phyloP scores from a whole-genome alignment of 768 basidiomycete genomes.

The Psilocybe cubensis region DNA sequence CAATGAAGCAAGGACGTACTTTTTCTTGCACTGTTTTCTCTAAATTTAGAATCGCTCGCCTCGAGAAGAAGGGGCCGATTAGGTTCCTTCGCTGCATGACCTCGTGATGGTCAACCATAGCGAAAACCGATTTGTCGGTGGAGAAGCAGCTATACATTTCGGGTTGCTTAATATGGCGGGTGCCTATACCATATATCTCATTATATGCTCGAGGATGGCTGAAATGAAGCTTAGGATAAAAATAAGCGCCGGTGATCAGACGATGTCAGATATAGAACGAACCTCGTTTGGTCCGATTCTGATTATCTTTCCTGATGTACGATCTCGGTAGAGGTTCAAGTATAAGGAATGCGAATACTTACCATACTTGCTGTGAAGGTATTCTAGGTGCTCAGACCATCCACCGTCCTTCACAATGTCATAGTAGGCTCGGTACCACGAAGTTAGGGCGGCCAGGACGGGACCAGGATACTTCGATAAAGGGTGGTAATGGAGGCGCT shows the following conservation, averaged over 20 bases:
- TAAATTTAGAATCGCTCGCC: conserved; percentile 40
- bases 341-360: not conserved
- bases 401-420: conserved; percentile 41
- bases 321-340: not conserved
- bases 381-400: conserved; percentile 37
- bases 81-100: conserved; percentile 36
- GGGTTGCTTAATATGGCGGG: conserved; percentile 37
- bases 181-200: conserved; percentile 44
- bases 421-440: conserved; percentile 37
- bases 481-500: conserved; percentile 21
- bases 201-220: conserved; percentile 40
- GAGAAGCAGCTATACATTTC: conserved; percentile 41
- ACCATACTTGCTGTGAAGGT: conserved; percentile 43
- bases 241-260: not conserved
- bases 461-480: conserved; percentile 37
- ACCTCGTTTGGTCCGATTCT: conserved; percentile 45
- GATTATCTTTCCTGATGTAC: conserved; percentile 34
- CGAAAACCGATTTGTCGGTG: conserved; percentile 39
- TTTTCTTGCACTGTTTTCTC: conserved; percentile 38
- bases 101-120: conserved; percentile 36
- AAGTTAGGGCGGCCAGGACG: conserved; percentile 32
- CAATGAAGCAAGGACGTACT: conserved; percentile 16
- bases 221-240: conserved; percentile 42
- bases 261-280: not conserved
- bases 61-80: conserved; percentile 43